phyloP scores from a whole-genome alignment of 208 protist genomes.

The Leishmania aethiopica region DNA sequence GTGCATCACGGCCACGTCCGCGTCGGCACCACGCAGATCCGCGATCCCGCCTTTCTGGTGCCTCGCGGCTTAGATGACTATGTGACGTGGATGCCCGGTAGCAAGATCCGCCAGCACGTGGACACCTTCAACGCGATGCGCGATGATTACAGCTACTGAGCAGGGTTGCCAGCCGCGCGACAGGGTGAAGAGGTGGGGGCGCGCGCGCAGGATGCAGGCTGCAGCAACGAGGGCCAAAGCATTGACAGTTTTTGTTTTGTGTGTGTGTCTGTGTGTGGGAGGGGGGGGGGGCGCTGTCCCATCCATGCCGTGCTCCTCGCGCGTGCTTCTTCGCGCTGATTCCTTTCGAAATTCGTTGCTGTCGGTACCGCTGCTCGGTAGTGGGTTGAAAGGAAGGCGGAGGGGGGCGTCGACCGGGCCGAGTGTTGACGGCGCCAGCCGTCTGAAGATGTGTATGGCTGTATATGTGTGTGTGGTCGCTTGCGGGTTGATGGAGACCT shows the following conservation, averaged over 20 bases:
- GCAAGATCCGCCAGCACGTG: conserved; percentile 90
- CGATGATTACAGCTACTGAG: conserved; percentile 84
- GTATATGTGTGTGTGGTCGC: not conserved
- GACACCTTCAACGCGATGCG: conserved; percentile 86
- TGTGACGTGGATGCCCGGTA: conserved; percentile 90
- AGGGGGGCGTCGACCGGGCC: not conserved
- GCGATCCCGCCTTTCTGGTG: conserved; percentile 91
- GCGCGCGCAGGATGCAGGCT: not conserved
- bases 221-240: not conserved
- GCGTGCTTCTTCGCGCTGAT: not conserved
- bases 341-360: not conserved
- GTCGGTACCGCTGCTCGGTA: not conserved
- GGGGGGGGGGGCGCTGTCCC: no score
- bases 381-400: no score
- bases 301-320: not conserved
- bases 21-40: conserved; percentile 86
- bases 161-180: not conserved
- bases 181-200: not conserved
- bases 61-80: conserved; percentile 82
- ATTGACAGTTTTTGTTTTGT: not conserved
- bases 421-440: not conserved
- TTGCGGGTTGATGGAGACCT: not conserved
- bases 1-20: conserved; percentile 92
- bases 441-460: not conserved
- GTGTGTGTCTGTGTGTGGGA: no score